Evolutionary conservation across 2,329 filamentous ascomycete species (phyloP), one percentile per base, ranked within the genome.

Genomic region (Phialophora chinensis): DNA sequence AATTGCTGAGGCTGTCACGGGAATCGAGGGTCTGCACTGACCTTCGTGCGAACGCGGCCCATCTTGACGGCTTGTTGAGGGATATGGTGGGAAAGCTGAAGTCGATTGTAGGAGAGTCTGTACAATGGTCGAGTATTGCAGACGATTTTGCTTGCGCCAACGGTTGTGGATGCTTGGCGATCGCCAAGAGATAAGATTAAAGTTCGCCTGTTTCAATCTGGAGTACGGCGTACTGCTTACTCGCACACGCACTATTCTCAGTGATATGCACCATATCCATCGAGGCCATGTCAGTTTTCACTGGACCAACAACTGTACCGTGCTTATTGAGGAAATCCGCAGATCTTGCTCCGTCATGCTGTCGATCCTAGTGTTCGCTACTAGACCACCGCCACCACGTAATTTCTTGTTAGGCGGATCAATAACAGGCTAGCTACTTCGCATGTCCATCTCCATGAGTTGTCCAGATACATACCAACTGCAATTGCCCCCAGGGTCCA

Each of bases 41-140:
- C 78, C 77, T 82, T 82, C 70, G 80, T 82, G 71, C 80, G 77
- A 75, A 82, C 80, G 77, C 80, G 80, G 81, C 80, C 80, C 80
- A 82, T 82, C 74, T 79, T 81, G 79, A 77, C 79, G 78, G 75
- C 66, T 65, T 53, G 33, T 20, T 63, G 64, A 60, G 42, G 63
- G 63, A 52, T 38, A 49, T 68, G 49, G 25, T 56, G 60, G 49
- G 33, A 50, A 55, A 27, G 33, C 31, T 54, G 35, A 47, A 62
- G 57, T 62, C 42, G 60, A 29, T 33, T 47, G 25, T 23, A 20
- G 49, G 7, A 12, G 10, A 20, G 8, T n/a, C 29, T 4, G 29
- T 12, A 35, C n/a, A 31, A 2, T 47, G 49, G 2, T 52, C 0
- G 23, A 50, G 49, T 44, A 52, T 52, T 27, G 20, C 49, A 12